Evolutionary conservation across 2,329 filamentous ascomycete species (phyloP).

Genomic region (Fusarium nurragi): DNA sequence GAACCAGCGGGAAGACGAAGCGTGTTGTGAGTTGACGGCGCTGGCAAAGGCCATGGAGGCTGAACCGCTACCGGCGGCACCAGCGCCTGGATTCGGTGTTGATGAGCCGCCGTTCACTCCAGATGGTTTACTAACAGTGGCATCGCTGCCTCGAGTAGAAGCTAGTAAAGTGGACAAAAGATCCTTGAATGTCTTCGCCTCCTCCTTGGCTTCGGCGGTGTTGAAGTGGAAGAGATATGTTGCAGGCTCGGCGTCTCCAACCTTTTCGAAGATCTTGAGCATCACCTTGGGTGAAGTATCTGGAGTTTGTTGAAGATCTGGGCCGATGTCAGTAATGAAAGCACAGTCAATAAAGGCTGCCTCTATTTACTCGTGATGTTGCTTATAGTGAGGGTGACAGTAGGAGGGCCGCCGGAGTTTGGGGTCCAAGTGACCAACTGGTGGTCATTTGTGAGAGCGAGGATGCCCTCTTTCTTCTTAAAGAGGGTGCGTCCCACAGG

Average conservation of each 20-base stretch:
- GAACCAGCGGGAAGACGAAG: conserved; percentile 73
- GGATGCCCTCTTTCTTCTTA: conserved; percentile 94
- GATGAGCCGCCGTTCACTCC: conserved; percentile 45
- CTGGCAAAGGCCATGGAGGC: conserved; percentile 82
- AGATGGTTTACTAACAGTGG: conserved; percentile 59
- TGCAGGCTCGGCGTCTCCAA: conserved; percentile 66
- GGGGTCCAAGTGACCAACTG: conserved; percentile 85
- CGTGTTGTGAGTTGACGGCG: conserved; percentile 64
- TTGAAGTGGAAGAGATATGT: conserved; percentile 92
- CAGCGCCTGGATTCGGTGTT: conserved; percentile 43
- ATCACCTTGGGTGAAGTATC: conserved; percentile 90
- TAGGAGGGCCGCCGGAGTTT: conserved; percentile 68
- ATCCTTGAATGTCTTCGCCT: conserved; percentile 88
- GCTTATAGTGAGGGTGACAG: conserved; percentile 74
- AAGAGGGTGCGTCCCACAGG: conserved; percentile 77
- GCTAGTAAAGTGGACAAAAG: conserved; percentile 81
- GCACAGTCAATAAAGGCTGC: not conserved
- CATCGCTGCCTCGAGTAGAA: conserved; percentile 67
- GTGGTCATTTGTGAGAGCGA: conserved; percentile 78
- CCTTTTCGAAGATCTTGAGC: conserved; percentile 87
- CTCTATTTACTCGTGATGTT: conserved; percentile 80
- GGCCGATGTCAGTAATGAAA: conserved; percentile 2
- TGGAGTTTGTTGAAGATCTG: conserved; percentile 94
- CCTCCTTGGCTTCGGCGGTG: conserved; percentile 77
- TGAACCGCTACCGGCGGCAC: conserved; percentile 58